These are phyloP conservation scores for Chaetomium fimeti DNA, from an alignment of 495 filamentous ascomycete genomes.

Conservation along the genomic window DNA sequence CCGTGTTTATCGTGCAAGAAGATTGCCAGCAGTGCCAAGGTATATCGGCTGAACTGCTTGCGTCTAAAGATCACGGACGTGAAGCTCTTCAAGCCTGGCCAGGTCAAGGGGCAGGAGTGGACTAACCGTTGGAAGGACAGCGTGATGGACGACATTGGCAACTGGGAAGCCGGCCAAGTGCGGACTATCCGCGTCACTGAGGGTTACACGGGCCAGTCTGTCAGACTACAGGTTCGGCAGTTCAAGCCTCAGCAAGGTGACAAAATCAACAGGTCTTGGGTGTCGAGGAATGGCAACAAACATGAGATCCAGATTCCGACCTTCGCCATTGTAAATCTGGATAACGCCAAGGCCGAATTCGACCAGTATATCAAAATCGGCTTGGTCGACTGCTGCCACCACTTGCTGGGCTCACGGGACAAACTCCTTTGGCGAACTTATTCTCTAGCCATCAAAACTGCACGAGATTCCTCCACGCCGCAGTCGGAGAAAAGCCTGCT, in stretches of 20 bases:
- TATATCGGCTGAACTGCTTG: slow-evolving; percentile 49
- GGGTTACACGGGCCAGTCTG: slow-evolving; percentile 43
- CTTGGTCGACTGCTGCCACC: slow-evolving; percentile 43
- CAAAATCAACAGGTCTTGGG: slow-evolving; percentile 48
- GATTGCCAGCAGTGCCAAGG: slow-evolving; percentile 39
- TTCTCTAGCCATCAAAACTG: slow-evolving; percentile 38
- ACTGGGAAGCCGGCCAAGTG: slow-evolving; percentile 46
- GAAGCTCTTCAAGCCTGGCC: slow-evolving; percentile 50
- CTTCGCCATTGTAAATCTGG: slow-evolving; percentile 51
- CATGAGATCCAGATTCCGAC: slow-evolving; percentile 43
- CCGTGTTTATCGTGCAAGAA: slow-evolving; percentile 51
- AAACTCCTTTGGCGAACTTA: slow-evolving; percentile 47
- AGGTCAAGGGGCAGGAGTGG: slow-evolving; percentile 52
- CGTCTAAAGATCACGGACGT: slow-evolving; percentile 54
- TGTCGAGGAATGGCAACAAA: slow-evolving; percentile 36
- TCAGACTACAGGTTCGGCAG: slow-evolving; percentile 46
- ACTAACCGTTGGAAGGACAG: slow-evolving; percentile 52
- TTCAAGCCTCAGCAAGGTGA: slow-evolving; percentile 51
- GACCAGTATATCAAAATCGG: slow-evolving; percentile 44
- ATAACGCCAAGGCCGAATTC: slow-evolving; percentile 45
- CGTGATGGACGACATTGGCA: slow-evolving; percentile 50
- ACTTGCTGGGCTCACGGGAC: slow-evolving; percentile 38
- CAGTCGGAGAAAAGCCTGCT: slow-evolving; percentile 46
- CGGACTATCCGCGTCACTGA: slow-evolving; percentile 48
- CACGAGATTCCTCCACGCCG: slow-evolving; percentile 30